These are phyloP conservation scores for Cryptosporidium viatorum DNA, from an alignment of 169 alveolate species.

Conservation along the genomic window DNA sequence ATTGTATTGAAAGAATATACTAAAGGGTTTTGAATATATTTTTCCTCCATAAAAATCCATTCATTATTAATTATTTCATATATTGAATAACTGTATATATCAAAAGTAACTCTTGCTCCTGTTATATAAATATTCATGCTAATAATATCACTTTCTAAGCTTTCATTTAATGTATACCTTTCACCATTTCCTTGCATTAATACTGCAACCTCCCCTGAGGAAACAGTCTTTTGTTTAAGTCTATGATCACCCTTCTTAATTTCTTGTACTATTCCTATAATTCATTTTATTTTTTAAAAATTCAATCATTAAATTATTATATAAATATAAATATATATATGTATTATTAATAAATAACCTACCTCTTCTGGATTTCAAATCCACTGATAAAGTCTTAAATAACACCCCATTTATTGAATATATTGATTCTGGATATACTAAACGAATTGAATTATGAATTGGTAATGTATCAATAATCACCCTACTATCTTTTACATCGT, in stretches of 20 bases:
- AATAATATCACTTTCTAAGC: neutral
- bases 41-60: slow-evolving; percentile 55
- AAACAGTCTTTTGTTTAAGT: slow-evolving; percentile 42
- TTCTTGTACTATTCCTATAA: slow-evolving; percentile 23
- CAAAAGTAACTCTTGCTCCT: slow-evolving; percentile 53
- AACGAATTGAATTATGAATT: slow-evolving; percentile 24
- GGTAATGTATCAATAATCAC: slow-evolving; percentile 45
- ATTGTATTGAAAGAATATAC: slow-evolving; percentile 59
- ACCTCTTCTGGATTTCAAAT: slow-evolving; percentile 47
- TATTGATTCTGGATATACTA: slow-evolving; percentile 57
- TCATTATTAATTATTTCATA: slow-evolving; percentile 42
- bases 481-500: slow-evolving; percentile 2
- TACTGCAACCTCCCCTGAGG: slow-evolving; percentile 57
- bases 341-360: neutral
- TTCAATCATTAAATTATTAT: neutral
- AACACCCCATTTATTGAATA: slow-evolving; percentile 54
- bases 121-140: slow-evolving; percentile 24
- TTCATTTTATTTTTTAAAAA: neutral
- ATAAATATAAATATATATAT: neutral
- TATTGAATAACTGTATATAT: slow-evolving; percentile 19
- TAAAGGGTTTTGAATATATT: slow-evolving; percentile 41
- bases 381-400: slow-evolving; percentile 19
- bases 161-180: slow-evolving; percentile 9
- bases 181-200: slow-evolving; percentile 62
- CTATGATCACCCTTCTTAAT: slow-evolving; percentile 37